Evolutionary conservation across 805 yeast genomes (phyloP).

Genomic region (Candida sonorensis): DNA sequence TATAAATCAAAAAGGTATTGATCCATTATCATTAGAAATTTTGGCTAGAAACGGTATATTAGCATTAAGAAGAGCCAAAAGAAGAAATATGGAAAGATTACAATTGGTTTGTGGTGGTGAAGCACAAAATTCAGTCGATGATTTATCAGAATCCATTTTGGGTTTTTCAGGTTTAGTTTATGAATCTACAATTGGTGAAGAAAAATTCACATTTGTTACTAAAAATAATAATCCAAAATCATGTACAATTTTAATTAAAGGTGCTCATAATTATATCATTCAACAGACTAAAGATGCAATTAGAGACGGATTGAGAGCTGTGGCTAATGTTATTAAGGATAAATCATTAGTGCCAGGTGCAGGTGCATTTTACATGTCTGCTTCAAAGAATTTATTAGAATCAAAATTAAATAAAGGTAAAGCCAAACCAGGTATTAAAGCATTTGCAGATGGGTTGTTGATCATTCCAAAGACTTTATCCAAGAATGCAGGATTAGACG

Average conservation of each 20-base stretch:
- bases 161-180: conserved; percentile 89
- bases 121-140: conserved; percentile 97
- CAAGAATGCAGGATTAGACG: conserved; percentile 89
- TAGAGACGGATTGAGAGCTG: conserved; percentile 94
- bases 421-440: conserved; percentile 82
- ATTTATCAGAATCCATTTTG: conserved; percentile 66
- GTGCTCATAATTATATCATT: conserved; percentile 83
- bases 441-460: conserved; percentile 87
- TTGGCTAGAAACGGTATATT: conserved; percentile 88
- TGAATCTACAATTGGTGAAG: conserved; percentile 94
- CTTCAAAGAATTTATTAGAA: conserved; percentile 57
- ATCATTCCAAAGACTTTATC: conserved; percentile 91
- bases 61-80: conserved; percentile 95
- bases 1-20: conserved; percentile 97
- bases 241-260: conserved; percentile 87
- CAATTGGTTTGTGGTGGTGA: conserved; percentile 96
- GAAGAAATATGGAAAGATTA: conserved; percentile 98
- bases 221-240: conserved; percentile 85
- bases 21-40: conserved; percentile 94
- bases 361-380: conserved; percentile 89
- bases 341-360: conserved; percentile 90
- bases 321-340: conserved; percentile 84
- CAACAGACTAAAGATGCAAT: conserved; percentile 95
- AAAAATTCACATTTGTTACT: conserved; percentile 92
- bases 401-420: conserved; percentile 70